These are phyloP conservation scores for Trichoderma aggressivum DNA, from an alignment of 2,329 filamentous ascomycete genomes.

Conservation along the genomic window DNA sequence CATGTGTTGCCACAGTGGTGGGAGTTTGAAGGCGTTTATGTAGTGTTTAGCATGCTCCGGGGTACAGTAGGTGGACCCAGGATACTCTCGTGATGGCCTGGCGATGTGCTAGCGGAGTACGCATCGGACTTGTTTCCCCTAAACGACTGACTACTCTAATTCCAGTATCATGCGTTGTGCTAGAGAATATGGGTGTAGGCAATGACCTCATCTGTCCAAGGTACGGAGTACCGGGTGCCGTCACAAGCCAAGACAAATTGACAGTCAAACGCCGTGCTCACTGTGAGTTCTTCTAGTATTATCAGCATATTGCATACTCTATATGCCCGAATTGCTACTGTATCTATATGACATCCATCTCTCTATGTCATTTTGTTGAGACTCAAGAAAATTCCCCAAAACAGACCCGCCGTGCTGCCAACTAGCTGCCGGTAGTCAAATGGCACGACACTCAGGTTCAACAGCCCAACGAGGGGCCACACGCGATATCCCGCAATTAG, in stretches of 20 bases:
- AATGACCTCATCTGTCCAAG: not conserved
- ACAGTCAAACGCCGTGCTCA: too few species aligned
- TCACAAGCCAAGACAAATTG: not conserved
- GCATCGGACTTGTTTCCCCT: not conserved
- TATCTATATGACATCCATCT: not conserved
- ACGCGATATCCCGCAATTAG: constrained; percentile 15
- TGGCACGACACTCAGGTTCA: constrained; percentile 15
- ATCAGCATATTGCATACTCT: not conserved
- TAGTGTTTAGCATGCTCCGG: not conserved
- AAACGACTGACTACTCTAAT: not conserved
- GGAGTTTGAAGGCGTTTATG: not conserved
- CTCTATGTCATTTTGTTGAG: constrained; percentile 9
- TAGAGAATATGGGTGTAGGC: not conserved
- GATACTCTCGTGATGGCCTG: not conserved
- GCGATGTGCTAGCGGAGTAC: not conserved
- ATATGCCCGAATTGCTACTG: not conserved
- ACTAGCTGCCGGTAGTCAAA: constrained; percentile 17
- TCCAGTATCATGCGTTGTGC: not conserved
- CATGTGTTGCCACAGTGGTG: not conserved
- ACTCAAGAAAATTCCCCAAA: constrained; percentile 13
- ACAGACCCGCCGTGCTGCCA: constrained; percentile 5
- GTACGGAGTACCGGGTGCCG: not conserved
- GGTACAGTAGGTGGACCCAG: not conserved
- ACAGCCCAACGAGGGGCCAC: constrained; percentile 11
- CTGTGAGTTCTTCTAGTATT: not conserved